These are phyloP conservation scores for Aureobasidium mangrovei DNA, from an alignment of 2,329 filamentous ascomycete genomes.

Conservation along the genomic window DNA sequence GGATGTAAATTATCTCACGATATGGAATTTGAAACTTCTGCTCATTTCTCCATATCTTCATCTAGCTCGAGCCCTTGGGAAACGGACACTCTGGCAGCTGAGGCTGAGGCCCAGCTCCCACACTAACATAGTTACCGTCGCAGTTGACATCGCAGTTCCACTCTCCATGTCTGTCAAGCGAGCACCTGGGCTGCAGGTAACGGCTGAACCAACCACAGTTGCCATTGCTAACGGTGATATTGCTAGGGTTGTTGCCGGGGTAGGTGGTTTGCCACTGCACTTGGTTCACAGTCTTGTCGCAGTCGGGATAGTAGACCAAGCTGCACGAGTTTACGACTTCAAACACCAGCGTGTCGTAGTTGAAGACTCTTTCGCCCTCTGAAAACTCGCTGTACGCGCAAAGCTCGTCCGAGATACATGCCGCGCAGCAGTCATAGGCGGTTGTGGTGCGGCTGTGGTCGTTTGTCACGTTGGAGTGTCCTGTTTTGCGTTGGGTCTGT, in stretches of 20 bases:
- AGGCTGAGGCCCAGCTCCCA: no score
- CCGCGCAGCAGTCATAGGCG: slow-evolving; percentile 1
- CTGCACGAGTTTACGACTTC: neutral
- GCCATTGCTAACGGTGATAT: neutral
- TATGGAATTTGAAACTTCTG: no score
- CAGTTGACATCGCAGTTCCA: neutral
- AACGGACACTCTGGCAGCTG: no score
- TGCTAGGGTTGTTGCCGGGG: neutral
- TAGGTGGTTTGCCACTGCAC: neutral
- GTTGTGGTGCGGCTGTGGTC: neutral
- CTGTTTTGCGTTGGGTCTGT: neutral
- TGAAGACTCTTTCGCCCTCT: neutral
- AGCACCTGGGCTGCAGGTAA: neutral
- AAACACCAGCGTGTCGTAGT: neutral
- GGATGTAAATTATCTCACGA: no score
- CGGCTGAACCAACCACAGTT: neutral
- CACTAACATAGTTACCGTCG: neutral
- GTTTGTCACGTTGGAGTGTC: neutral
- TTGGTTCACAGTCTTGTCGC: neutral
- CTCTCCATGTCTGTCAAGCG: neutral
- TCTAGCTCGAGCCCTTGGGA: no score
- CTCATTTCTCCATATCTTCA: no score
- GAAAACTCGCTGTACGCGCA: neutral
- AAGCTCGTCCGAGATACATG: neutral
- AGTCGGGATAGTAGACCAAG: neutral